Percentiles rank a stretch among this genome's conserved stretches.
Evolutionary conservation across 75 land plant species (phyloP).

Genomic region (Ceratopteris richardii): DNA sequence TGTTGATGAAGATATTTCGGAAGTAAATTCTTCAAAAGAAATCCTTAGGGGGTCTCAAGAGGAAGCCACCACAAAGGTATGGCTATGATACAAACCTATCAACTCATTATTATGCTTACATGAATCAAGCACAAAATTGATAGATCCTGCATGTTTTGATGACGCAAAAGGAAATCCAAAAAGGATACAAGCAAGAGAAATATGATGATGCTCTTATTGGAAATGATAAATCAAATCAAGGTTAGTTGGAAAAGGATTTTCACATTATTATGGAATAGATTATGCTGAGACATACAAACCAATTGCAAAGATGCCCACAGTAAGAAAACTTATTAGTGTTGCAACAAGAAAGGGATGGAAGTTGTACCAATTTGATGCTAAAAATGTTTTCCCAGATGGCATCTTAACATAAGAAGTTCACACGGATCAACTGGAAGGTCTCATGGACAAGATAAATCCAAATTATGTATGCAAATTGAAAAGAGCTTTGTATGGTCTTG

Average conservation of each 20-base stretch:
- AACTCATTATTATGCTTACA: too few species aligned
- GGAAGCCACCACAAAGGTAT: too few species aligned
- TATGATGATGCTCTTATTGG: too few species aligned
- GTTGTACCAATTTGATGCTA: slow-evolving; percentile 16
- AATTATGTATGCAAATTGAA: slow-evolving; percentile 14
- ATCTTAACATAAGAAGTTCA: slow-evolving; percentile 9
- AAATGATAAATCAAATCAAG: slow-evolving; percentile 10
- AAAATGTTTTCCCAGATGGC: slow-evolving; percentile 8
- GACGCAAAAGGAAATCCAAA: too few species aligned
- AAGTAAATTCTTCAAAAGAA: too few species aligned
- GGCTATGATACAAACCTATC: too few species aligned
- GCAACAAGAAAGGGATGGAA: slow-evolving; percentile 13
- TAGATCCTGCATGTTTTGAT: too few species aligned
- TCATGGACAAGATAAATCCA: not conserved
- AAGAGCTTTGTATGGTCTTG: slow-evolving; percentile 15
- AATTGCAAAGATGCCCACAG: slow-evolving; percentile 7
- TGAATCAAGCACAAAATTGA: too few species aligned
- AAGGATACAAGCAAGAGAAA: too few species aligned
- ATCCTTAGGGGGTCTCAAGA: too few species aligned
- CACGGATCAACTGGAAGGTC: slow-evolving; percentile 17
- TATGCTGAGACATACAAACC: slow-evolving; percentile 11
- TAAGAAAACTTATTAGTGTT: slow-evolving; percentile 9
- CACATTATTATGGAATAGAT: slow-evolving; percentile 7
- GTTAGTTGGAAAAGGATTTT: not conserved
- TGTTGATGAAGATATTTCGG: too few species aligned